phyloP scores from a whole-genome alignment of 495 filamentous ascomycete genomes.

The Annulohypoxylon moriforme region DNA sequence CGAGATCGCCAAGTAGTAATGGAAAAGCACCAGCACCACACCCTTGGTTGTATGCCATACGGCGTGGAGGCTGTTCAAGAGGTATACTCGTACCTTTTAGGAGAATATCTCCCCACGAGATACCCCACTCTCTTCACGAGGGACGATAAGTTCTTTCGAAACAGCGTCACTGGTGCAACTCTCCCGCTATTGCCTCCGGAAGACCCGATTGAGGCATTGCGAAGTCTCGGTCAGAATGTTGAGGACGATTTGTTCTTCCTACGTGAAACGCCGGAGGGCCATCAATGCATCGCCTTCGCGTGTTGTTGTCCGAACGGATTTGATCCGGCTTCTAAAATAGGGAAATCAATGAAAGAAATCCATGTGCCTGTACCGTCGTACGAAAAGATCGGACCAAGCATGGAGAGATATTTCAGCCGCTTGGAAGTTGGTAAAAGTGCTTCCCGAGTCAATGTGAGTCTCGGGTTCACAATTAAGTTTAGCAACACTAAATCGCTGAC shows the following conservation, averaged over 20 bases:
- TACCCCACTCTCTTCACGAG: constrained; percentile 72
- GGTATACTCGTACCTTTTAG: constrained; percentile 72
- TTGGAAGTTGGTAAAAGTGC: constrained; percentile 67
- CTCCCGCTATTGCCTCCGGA: constrained; percentile 54
- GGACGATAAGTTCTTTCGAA: constrained; percentile 51
- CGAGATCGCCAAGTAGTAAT: constrained; percentile 64
- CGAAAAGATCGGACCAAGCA: constrained; percentile 76
- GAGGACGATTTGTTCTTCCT: constrained; percentile 85
- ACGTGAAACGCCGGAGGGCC: constrained; percentile 66
- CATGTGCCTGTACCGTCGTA: constrained; percentile 79
- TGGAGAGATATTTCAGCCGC: constrained; percentile 79
- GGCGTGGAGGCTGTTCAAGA: constrained; percentile 66
- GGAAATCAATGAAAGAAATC: constrained; percentile 70
- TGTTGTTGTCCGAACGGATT: constrained; percentile 82
- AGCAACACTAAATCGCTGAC: constrained; percentile 8
- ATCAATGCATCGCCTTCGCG: constrained; percentile 73
- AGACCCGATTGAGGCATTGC: constrained; percentile 52
- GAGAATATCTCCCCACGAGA: constrained; percentile 71
- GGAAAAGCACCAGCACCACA: constrained; percentile 58
- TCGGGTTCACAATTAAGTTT: neutral
- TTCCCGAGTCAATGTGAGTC: constrained; percentile 64
- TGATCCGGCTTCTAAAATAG: constrained; percentile 71
- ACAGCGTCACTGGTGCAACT: constrained; percentile 57
- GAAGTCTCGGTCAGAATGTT: constrained; percentile 66
- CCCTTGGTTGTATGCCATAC: constrained; percentile 58